Conservation (phyloP, 78 protist species). For the Mantamonas sphyraenae region DNA sequence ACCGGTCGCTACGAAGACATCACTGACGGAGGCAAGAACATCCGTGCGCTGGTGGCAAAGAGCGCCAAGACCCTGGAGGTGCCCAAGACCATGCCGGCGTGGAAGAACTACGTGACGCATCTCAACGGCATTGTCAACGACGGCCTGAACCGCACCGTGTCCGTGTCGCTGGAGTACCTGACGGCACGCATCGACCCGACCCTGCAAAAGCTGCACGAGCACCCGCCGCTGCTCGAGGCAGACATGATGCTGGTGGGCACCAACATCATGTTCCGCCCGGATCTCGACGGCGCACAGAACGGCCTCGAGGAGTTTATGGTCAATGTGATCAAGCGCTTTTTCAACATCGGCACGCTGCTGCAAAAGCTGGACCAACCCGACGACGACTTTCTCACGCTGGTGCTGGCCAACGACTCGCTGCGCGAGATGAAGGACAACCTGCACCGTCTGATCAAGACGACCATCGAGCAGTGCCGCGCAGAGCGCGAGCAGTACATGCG, state of each 20-base stretch:
- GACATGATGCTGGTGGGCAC: neutral
- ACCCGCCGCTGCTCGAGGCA: slow-evolving; percentile 28
- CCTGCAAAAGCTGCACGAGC: slow-evolving; percentile 2
- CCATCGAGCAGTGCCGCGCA: neutral
- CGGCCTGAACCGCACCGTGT: slow-evolving; percentile 6
- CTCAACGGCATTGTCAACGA: slow-evolving; percentile 27
- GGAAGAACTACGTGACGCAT: slow-evolving; percentile 54
- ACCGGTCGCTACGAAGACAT: neutral
- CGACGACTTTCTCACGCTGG: too few species aligned
- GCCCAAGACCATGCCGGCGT: neutral
- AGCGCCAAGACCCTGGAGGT: slow-evolving; percentile 1
- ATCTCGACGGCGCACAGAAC: slow-evolving; percentile 3
- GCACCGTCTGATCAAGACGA: neutral
- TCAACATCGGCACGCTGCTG: slow-evolving; percentile 6
- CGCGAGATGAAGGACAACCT: neutral
- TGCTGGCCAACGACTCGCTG: neutral
- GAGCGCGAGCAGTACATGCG: neutral
- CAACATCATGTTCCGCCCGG: neutral
- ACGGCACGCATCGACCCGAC: slow-evolving; percentile 20
- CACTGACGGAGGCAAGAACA: slow-evolving; percentile 13
- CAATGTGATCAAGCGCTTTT: neutral
- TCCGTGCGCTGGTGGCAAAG: slow-evolving; percentile 20
- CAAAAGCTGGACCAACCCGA: slow-evolving; percentile 10
- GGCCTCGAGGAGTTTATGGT: neutral
- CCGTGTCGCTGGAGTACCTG: slow-evolving; percentile 22